A percentile compares a stretch with the other conserved stretches of the same genome.
phyloP scores from a whole-genome alignment of 139 green algal genomes.

The Chlorella sp. region DNA sequence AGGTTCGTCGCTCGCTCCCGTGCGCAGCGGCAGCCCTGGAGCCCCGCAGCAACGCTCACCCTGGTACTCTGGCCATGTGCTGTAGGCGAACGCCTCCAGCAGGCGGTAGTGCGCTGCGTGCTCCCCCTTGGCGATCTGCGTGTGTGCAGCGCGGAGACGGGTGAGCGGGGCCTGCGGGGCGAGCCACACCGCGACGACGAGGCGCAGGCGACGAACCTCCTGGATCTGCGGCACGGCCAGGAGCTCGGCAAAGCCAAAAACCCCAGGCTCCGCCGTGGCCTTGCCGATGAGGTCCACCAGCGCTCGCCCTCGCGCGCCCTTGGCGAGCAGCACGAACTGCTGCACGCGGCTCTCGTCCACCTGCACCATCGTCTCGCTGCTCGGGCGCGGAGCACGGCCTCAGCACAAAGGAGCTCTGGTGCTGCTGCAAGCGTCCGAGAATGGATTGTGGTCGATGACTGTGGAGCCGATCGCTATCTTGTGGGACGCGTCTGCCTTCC shows the following conservation, averaged over 20 bases:
- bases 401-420: no score
- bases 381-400: no score
- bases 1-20: no score
- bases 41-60: no score
- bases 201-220: conserved; percentile 56
- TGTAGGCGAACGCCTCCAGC: conserved; percentile 79
- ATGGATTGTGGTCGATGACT: no score
- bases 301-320: conserved; percentile 42
- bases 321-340: conserved; percentile 66
- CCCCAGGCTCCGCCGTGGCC: conserved; percentile 65
- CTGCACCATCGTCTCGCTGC: background rate
- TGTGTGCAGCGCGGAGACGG: no score
- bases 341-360: conserved; percentile 50
- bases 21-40: no score
- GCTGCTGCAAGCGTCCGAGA: no score
- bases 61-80: conserved; percentile 74
- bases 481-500: no score
- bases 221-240: conserved; percentile 60
- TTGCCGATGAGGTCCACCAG: conserved; percentile 59
- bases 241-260: conserved; percentile 88
- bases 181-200: no score
- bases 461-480: no score
- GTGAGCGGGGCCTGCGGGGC: no score
- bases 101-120: conserved; percentile 30
- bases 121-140: conserved; percentile 14